A percentile compares a stretch with the other conserved stretches of the same genome.
phyloP scores from a whole-genome alignment of 78 protist species.

The Polysphondylium violaceum region DNA sequence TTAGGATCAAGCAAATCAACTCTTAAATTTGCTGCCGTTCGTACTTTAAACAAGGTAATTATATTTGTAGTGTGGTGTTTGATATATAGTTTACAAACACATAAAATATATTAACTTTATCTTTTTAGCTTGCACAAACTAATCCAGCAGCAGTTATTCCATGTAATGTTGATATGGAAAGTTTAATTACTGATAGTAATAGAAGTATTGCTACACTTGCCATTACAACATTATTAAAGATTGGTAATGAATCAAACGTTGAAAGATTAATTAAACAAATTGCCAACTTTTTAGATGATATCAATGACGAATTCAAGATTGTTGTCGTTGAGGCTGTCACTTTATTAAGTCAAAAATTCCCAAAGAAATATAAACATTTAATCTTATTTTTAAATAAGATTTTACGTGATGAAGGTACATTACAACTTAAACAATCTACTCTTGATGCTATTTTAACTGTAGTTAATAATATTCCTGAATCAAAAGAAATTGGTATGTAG shows the following conservation, averaged over 20 bases:
- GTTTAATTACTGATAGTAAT: slow-evolving; percentile 94
- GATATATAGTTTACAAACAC: neutral
- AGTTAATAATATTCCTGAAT: slow-evolving; percentile 90
- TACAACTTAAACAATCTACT: slow-evolving; percentile 93
- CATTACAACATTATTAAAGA: slow-evolving; percentile 97
- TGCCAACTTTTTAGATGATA: slow-evolving; percentile 93
- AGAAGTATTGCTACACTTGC: slow-evolving; percentile 98
- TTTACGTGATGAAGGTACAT: slow-evolving; percentile 92
- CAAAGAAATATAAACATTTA: slow-evolving; percentile 78
- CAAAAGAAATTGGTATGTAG: slow-evolving; percentile 77
- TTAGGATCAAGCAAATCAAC: slow-evolving; percentile 92
- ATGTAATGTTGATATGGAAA: slow-evolving; percentile 97
- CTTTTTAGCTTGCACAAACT: slow-evolving; percentile 58
- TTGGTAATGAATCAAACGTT: slow-evolving; percentile 93
- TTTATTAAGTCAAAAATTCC: slow-evolving; percentile 91
- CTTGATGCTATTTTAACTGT: slow-evolving; percentile 92
- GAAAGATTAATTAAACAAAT: slow-evolving; percentile 98
- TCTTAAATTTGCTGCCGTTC: slow-evolving; percentile 96
- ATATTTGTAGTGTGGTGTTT: neutral
- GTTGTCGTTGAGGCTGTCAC: slow-evolving; percentile 97
- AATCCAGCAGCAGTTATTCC: slow-evolving; percentile 91
- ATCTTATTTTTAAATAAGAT: slow-evolving; percentile 81
- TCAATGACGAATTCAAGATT: slow-evolving; percentile 97
- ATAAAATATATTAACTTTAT: neutral
- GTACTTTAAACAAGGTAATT: slow-evolving; percentile 90